Evolutionary conservation across 768 basidiomycete species (phyloP), one percentile per base, ranked within the genome.

Genomic region (Serendipita sp.): DNA sequence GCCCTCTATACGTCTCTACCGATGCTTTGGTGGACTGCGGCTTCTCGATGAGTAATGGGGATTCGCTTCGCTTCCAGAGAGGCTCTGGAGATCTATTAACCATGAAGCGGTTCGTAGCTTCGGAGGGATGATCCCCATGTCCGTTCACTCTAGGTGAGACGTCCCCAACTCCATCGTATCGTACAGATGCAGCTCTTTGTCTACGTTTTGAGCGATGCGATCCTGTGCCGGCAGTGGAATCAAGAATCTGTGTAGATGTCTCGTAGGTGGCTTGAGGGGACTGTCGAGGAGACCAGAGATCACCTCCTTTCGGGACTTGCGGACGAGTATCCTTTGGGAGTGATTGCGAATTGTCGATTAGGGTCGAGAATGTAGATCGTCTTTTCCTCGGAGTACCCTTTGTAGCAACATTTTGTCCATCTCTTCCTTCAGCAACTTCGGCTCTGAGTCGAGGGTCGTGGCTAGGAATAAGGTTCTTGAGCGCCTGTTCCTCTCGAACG

Each of bases 401-500:
- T 11, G 26, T 9, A 30, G 53, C 9, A 58, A 34, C 26, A 58
- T n/a, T n/a, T 9, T 11, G 9, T n/a, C 31, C 26, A 9, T 58
- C 33, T 58, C 26, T 9, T 33, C 24, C 53, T 58, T 58, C 24
- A n/a, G 22, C 2, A n/a, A 31, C 53, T 24, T 28, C 53, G 11
- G 22, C 13, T 24, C 24, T 13, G 30, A 58, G 28, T 11, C 24
- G 17, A 58, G 53, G 53, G 53, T 11, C 53, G n/a, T 24, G 53
- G 53, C 9, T 31, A n/a, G 53, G 53, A 26, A 58, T 31, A 58
- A 33, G 31, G 53, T 58, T 58, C 53, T 58, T 50, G 45, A 17
- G 53, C 30, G 53, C 53, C 24, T 58, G 53, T 33, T 28, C 20
- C 17, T 20, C 20, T 20, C 28, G 20, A 30, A 50, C 20, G n/a